phyloP scores from a whole-genome alignment of 2,329 filamentous ascomycete genomes.

The Pleurostoma richardsiae region DNA sequence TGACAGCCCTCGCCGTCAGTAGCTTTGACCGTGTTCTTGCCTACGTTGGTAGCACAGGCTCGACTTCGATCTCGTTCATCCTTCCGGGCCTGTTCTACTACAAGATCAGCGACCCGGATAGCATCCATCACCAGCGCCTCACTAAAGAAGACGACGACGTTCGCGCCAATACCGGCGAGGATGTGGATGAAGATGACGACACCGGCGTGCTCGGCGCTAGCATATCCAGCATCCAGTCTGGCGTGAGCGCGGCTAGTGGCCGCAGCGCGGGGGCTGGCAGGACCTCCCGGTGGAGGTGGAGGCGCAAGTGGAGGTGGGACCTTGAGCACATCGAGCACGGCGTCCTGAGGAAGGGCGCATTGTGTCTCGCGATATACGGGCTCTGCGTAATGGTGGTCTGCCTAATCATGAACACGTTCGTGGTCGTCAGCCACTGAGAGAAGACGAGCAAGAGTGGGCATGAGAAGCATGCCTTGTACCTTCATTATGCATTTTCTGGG shows the following conservation, averaged over 20 bases:
- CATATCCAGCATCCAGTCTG: conserved; percentile 38
- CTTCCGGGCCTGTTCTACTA: conserved; percentile 96
- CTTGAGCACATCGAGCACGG: conserved; percentile 59
- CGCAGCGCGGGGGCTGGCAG: conserved; percentile 16
- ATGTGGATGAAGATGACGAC: conserved; percentile 56
- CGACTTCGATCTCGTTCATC: conserved; percentile 95
- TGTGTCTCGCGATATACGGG: conserved; percentile 79
- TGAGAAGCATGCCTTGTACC: background rate
- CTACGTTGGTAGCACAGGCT: conserved; percentile 92
- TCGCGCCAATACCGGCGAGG: conserved; percentile 32
- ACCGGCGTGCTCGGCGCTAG: conserved; percentile 37
- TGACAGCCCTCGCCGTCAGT: conserved; percentile 84
- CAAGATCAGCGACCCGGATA: conserved; percentile 91
- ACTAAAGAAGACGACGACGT: conserved; percentile 88
- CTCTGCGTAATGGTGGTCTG: conserved; percentile 85
- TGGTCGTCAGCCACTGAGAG: conserved; percentile 38
- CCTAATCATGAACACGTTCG: conserved; percentile 79
- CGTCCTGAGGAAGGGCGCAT: conserved; percentile 64
- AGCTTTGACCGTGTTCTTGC: conserved; percentile 88
- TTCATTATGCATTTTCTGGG: background rate
- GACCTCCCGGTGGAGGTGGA: conserved; percentile 41
- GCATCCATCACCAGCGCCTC: conserved; percentile 77
- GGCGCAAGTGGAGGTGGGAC: conserved; percentile 54
- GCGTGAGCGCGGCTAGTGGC: conserved; percentile 25
- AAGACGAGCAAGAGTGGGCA: background rate